Percentiles rank a stretch among this genome's conserved stretches.
Evolutionary conservation across 352 stramenopile genomes (phyloP).

Genomic region (Peronospora belbahrii): DNA sequence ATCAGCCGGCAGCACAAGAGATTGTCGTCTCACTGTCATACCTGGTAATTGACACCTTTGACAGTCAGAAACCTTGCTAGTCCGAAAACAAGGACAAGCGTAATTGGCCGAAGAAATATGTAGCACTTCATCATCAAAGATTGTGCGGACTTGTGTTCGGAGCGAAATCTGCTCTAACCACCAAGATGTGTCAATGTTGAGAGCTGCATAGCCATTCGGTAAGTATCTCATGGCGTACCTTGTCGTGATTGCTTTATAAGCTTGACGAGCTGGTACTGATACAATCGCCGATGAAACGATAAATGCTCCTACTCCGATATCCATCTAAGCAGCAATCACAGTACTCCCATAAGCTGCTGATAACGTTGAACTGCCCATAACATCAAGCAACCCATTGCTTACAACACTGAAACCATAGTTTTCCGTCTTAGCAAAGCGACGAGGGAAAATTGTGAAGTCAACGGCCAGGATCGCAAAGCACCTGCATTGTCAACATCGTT

Average conservation of each 20-base stretch:
- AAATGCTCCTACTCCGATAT: conserved; percentile 94
- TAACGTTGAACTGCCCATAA: neutral
- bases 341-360: neutral
- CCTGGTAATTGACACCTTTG: conserved; percentile 84
- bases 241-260: conserved; percentile 14
- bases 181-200: neutral
- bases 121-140: conserved; percentile 31
- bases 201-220: neutral
- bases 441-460: conserved; percentile 95
- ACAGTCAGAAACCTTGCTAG: conserved; percentile 65
- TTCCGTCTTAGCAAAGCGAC: conserved; percentile 94
- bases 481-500: conserved; percentile 20
- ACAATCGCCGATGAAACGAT: conserved; percentile 86
- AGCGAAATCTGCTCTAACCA: conserved; percentile 7
- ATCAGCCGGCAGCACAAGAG: neutral
- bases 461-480: conserved; percentile 95
- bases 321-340: conserved; percentile 76
- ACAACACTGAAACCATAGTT: conserved; percentile 91
- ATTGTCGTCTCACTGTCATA: conserved; percentile 7
- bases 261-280: conserved; percentile 55
- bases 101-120: conserved; percentile 60
- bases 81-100: conserved; percentile 59
- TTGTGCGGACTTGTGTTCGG: neutral
- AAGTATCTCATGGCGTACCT: conserved; percentile 4
- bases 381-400: conserved; percentile 9